Base-by-base conservation (phyloP, 73 alveolate genomes). In the Paramecium octaurelia region DNA sequence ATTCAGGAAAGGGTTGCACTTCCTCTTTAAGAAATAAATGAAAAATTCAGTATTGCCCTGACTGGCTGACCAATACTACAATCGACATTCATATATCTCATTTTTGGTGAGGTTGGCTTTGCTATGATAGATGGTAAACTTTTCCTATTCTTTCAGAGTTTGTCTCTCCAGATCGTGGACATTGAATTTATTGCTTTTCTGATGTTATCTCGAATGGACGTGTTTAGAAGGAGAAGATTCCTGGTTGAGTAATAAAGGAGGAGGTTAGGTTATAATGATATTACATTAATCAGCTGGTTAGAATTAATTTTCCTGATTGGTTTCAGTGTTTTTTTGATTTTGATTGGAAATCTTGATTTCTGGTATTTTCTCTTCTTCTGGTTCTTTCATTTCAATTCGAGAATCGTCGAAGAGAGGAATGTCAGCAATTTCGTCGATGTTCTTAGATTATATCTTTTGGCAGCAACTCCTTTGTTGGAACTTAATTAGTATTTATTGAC, bases 331-430 rank as follows among this genome's bases (percentile, higher is more conserved):
- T 54, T 6, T 54, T 54, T 54, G 14, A 6, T 35, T 68, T 35
- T 12, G 27, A 68, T 68, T 68, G 27, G 16, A 31, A 27, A 64
- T 64, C 31, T 64, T 64, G 8, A 64, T 34, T 64, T 64, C 84
- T 3, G 84, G 84, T 3, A 64, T 64, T 31, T 34, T 27, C 14
- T 64, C 84, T 64, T 64, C 84, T 64, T 64, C 84, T 11, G 84
- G 84, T 64, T 64, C 84, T 24, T 64, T 64, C 46, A 64, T 31
- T n/a, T 38, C 88, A 75, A 38, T 42, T 29, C 27, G 21, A 29
- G 58, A 35, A 75, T 75, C 60, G 38, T 75, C 88, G 38, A 36
- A 75, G 11, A 75, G 24, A 11, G 88, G 88, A 14, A 75, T 75
- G 16, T 75, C 88, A 38, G 40, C 36, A 10, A 38, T 20, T 10